Percentiles rank a stretch among this genome's conserved stretches.
These are phyloP conservation scores for Aspergillus neoniger DNA, from an alignment of 2,329 filamentous ascomycete genomes.

Conservation along the genomic window DNA sequence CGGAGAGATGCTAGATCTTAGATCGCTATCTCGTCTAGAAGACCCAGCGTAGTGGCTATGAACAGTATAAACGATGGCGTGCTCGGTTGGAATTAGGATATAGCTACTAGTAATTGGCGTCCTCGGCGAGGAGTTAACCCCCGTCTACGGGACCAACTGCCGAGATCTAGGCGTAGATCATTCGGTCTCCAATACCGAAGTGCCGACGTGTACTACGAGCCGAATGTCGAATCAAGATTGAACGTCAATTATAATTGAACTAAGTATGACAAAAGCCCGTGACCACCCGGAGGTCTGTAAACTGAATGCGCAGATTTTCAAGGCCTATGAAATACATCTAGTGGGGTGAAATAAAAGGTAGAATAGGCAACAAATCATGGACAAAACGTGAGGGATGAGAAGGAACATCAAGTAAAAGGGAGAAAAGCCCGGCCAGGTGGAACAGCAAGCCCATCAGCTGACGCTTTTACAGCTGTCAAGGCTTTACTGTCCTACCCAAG, in stretches of 20 bases:
- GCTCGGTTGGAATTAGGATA: not conserved
- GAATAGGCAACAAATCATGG: constrained; percentile 18
- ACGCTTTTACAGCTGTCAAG: not conserved
- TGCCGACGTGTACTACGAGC: not conserved
- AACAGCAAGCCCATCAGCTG: constrained; percentile 11
- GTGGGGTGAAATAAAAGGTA: constrained; percentile 16
- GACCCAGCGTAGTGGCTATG: not conserved
- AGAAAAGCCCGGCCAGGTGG: constrained; percentile 18
- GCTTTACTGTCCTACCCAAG: constrained; percentile 1
- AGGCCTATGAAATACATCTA: constrained; percentile 29
- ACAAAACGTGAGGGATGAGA: constrained; percentile 10
- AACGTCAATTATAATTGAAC: constrained; percentile 10
- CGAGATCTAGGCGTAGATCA: not conserved
- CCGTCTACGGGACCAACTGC: not conserved
- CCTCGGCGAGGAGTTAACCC: not conserved
- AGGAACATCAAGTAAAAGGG: constrained; percentile 18
- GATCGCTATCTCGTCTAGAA: not conserved
- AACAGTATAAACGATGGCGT: not conserved
- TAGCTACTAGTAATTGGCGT: not conserved
- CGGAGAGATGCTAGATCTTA: not conserved
- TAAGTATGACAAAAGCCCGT: not conserved
- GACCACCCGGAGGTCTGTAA: constrained; percentile 2
- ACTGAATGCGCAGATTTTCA: constrained; percentile 11
- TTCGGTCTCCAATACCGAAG: not conserved
- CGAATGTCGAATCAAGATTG: not conserved